Percentiles rank a stretch among this genome's conserved stretches.
phyloP scores from a whole-genome alignment of 164 flowering plant genomes.

The Echeveria elegans region DNA sequence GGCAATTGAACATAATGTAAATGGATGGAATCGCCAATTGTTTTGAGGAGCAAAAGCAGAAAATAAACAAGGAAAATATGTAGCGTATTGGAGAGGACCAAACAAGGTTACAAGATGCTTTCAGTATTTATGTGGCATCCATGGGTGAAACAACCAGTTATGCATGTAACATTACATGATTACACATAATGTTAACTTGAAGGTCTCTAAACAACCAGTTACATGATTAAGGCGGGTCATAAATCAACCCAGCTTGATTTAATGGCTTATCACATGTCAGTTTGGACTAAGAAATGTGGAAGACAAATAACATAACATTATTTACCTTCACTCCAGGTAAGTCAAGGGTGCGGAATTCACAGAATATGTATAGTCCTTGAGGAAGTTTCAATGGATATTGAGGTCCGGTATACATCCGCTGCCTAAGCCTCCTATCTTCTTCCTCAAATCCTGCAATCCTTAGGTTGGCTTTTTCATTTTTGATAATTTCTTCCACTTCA shows the following conservation, averaged over 20 bases:
- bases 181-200: not conserved
- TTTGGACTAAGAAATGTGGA: not conserved
- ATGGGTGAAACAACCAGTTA: no score
- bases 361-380: slow-evolving; percentile 73
- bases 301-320: slow-evolving; percentile 4
- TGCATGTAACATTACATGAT: no score
- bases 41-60: not conserved
- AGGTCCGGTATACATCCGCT: slow-evolving; percentile 26
- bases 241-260: not conserved
- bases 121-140: no score
- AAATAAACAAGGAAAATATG: not conserved
- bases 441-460: slow-evolving; percentile 94
- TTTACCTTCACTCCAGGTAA: slow-evolving; percentile 77
- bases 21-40: not conserved
- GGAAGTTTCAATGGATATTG: slow-evolving; percentile 45
- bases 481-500: slow-evolving; percentile 60
- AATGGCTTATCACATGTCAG: not conserved
- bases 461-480: slow-evolving; percentile 43
- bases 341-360: slow-evolving; percentile 79
- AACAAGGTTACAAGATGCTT: no score
- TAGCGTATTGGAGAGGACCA: not conserved
- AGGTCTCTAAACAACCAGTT: not conserved
- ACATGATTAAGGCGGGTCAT: no score
- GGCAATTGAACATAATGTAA: not conserved
- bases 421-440: slow-evolving; percentile 69